These are phyloP conservation scores for Tetrahymena malaccensis DNA, from an alignment of 73 alveolate genomes.

Conservation along the genomic window DNA sequence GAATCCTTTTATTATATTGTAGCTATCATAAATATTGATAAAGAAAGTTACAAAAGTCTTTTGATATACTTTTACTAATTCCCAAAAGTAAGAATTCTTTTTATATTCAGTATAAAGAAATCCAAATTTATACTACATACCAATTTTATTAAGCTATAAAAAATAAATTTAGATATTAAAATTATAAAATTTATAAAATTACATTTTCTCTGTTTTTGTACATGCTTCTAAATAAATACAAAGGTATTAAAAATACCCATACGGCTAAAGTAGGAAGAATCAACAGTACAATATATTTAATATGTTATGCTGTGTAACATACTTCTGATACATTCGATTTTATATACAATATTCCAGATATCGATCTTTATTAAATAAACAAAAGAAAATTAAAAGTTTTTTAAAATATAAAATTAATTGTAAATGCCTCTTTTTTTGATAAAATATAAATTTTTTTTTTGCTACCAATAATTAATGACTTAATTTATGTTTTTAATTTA, in stretches of 20 bases:
- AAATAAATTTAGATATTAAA: too few relatives aligned
- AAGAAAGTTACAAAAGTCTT: slow-evolving; percentile 10
- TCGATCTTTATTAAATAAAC: neutral
- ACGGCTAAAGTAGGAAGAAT: slow-evolving; percentile 2
- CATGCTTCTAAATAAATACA: neutral
- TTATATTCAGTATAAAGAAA: slow-evolving; percentile 23
- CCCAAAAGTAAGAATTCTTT: slow-evolving; percentile 23
- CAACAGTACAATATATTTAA: neutral
- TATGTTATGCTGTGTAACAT: slow-evolving; percentile 1
- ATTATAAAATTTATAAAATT: neutral
- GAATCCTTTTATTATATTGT: slow-evolving; percentile 11
- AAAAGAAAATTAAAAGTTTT: too few relatives aligned
- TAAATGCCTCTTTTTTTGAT: too few relatives aligned
- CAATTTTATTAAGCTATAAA: neutral
- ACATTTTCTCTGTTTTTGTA: neutral
- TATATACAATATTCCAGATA: neutral
- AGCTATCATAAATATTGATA: slow-evolving; percentile 1
- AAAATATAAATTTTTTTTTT: too few relatives aligned
- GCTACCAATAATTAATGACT: too few relatives aligned
- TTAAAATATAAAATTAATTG: too few relatives aligned
- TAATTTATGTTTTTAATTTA: too few relatives aligned
- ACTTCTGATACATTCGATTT: slow-evolving; percentile 18
- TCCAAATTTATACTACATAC: slow-evolving; percentile 5
- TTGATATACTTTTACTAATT: slow-evolving; percentile 22
- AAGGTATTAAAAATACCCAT: slow-evolving; percentile 14